Base-by-base conservation (phyloP, 1,284 basidiomycete genomes). In the Ustilago vetiveriae region DNA sequence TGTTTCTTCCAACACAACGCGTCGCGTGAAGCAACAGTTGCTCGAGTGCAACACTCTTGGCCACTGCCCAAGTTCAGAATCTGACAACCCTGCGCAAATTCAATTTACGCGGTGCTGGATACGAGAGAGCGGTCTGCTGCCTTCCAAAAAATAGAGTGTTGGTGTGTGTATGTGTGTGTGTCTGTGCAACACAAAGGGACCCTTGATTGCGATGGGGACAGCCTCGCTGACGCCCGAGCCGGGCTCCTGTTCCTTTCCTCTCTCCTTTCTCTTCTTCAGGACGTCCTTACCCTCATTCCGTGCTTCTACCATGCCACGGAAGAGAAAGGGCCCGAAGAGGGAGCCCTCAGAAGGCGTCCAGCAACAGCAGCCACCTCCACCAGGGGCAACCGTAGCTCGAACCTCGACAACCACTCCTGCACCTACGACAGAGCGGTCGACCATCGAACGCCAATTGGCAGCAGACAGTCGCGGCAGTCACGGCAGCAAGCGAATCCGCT, bases 251-350 rank as follows among this genome's bases (percentile, higher is more conserved):
- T n/a, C n/a, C n/a, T n/a, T n/a, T n/a, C n/a, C n/a, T n/a, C n/a
- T n/a, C 17, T 11, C 8, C 29, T 35, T 21, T 44, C 50, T 30
- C 32, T n/a, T 33, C 21, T 24, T n/a, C 33, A n/a, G n/a, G n/a
- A n/a, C n/a, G n/a, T n/a, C n/a, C n/a, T n/a, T n/a, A n/a, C n/a
- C n/a, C n/a, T n/a, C n/a, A n/a, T n/a, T n/a, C n/a, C n/a, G n/a
- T n/a, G n/a, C n/a, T n/a, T n/a, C n/a, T 14, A 41, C 2, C 22
- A 71, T 71, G 67, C 57, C 67, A 16, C 67, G 67, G 23, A 71
- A 66, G 45, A 44, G 60, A 17, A 71, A 71, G 17, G 53, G 50
- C 1, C 54, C 54, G 8, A 71, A 71, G 38, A 41, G 67, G 26
- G 67, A 71, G 57, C 46, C 40, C 22, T 52, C 50, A 6, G 62